Base-by-base conservation (phyloP, 176 grass and related monocot genomes). In the Aegilops umbellulata region DNA sequence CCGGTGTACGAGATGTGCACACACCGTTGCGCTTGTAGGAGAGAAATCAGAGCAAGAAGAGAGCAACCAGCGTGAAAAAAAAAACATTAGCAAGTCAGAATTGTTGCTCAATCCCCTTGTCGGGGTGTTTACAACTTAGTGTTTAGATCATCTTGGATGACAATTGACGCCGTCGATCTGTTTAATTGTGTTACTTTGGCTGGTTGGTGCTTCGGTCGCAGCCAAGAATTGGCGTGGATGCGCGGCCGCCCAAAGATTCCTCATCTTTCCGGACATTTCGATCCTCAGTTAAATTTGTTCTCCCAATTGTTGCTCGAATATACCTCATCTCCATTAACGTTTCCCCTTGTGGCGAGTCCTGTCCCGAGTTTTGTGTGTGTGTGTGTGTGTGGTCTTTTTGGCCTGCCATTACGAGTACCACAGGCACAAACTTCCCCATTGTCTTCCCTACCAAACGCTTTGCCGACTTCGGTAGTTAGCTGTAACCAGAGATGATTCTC, bases 1-100 rank as follows among this genome's bases (percentile, higher is more conserved):
- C 89, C 76, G 81, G 76, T 90, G 85, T 31, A 80, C 80, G 89
- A 30, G 85, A 87, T 60, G 89, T 83, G 49, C 49, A 17, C 84
- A 35, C 83, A 65, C 14, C 57, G 8, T 12, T 22, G 12, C 42
- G 34, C 80, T 64, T 68, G 73, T 61, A n/a, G 32, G 76, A 66
- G 39, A 69, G 72, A 16, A 35, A 76, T 47, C 57, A 12, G 66
- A 35, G 42, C 47, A 20, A 64, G 8, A 16, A 7, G 66, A 22
- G 36, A 49, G 67, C 77, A 87, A 81, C 38, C 38, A 3, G 23
- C 16, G 19, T 22, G 2, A 60, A 66, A 31, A 30, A 31, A 30
- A 26, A 26, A 57, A 2, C 67, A 76, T 49, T 77, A 47, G 62
- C n/a, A 22, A 32, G n/a, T 27, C 72, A 49, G 41, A 49, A 75